phyloP scores from a whole-genome alignment of 2,329 filamentous ascomycete species.

The Hypoxylon sp. region DNA sequence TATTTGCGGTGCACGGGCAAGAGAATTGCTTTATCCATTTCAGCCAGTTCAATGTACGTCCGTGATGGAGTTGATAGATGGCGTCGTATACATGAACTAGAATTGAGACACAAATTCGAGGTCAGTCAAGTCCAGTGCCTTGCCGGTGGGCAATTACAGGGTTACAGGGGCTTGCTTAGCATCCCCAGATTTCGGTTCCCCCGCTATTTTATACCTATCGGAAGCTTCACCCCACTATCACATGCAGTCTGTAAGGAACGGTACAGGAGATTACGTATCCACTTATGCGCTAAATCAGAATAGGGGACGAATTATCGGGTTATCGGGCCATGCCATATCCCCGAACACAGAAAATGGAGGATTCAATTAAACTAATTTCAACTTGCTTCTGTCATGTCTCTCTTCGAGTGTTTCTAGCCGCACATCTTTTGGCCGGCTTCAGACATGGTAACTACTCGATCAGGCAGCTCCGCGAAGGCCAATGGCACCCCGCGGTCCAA shows the following conservation, averaged over 20 bases:
- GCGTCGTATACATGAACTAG: slow-evolving; percentile 1
- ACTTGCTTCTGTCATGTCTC: not conserved
- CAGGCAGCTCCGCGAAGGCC: slow-evolving; percentile 22
- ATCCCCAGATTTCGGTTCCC: slow-evolving; percentile 2
- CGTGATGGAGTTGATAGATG: not conserved
- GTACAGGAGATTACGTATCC: not conserved
- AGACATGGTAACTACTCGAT: slow-evolving; percentile 43
- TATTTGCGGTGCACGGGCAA: not conserved
- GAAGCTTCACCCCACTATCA: not conserved
- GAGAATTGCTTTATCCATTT: not conserved
- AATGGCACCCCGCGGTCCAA: slow-evolving; percentile 32
- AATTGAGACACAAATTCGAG: not conserved
- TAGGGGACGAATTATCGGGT: not conserved
- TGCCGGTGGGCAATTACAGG: not conserved
- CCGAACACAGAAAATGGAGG: not conserved
- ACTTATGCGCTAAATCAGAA: slow-evolving; percentile 3
- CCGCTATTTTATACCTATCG: not conserved
- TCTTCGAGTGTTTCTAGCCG: not conserved
- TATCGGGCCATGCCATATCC: slow-evolving; percentile 36
- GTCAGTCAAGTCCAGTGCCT: not conserved
- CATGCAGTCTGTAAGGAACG: not conserved
- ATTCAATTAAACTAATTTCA: not conserved
- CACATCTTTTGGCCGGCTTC: not conserved
- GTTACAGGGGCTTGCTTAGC: not conserved
- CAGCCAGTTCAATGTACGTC: not conserved